Evolutionary conservation across 2,329 filamentous ascomycete species (phyloP), one percentile per base, ranked within the genome.

Genomic region (Pseudocercospora fijiensis): DNA sequence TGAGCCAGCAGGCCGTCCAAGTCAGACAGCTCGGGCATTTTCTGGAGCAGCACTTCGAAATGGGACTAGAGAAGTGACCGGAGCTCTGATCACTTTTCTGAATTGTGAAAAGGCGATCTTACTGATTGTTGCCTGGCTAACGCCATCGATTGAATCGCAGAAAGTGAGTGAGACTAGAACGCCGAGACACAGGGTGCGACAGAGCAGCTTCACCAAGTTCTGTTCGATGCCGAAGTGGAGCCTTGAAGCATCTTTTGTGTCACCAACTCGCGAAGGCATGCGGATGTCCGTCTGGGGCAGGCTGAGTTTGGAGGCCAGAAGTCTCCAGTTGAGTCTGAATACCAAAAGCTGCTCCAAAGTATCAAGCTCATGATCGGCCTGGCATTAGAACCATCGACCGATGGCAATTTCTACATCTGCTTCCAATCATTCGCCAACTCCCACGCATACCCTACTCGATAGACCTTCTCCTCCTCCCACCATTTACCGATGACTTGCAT

Each of bases 381-480:
- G 33, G 13, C 33, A 37, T 18, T n/a, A n/a, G n/a, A 24, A n/a
- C 1, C 51, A 28, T 24, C 2, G 16, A 28, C 51, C 51, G 16
- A 22, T 55, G 20, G 24, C 51, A 28, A 20, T 3, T 28, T 73
- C n/a, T 43, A 74, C 68, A 75, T 63, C 9, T 43, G 63, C 63
- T 74, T 78, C 82, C 82, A 84, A 58, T 82, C 76, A 67, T 79
- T 79, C 0, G 64, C 72, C 43, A 69, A 72, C 71, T 84, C 82
- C 79, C 81, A 84, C 10, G 80, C 81, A 71, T 78, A 77, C 2
- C 77, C 82, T 11, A 78, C 77, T 22, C 73, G 71, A 2, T 82
- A 72, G 5, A 85, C 74, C 57, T 74, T 78, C 62, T 79, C 76
- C 65, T 86, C 83, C n/a, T 78, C 76, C 79, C 82, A 84, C 66